Base-by-base conservation (phyloP, 176 grass and related monocot genomes). In the Oryza rufipogon region DNA sequence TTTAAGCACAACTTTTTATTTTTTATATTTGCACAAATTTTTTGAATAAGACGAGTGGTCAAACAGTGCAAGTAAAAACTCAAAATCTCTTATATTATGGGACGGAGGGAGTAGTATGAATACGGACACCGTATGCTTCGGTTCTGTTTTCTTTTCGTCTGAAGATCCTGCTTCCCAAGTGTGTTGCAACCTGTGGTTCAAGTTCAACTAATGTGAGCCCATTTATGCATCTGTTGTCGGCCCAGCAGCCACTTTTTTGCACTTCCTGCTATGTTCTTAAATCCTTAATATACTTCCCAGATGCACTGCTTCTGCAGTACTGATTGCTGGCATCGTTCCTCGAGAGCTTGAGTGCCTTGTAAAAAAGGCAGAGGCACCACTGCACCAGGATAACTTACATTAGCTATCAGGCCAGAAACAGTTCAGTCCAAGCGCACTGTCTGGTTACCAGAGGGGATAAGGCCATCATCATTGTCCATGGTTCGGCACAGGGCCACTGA, bases 401-500 rank as follows among this genome's bases (percentile, higher is more conserved):
- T 76, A 68, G 71, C 70, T 58, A 4, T 46, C 12, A 15, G 71
- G 36, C 16, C 42, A 25, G 64, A 38, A 81, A 86, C 56, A 80
- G 54, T 82, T 34, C 17, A 36, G 60, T 6, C 25, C 54, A 73
- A 45, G 12, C 34, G 74, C 80, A 68, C 61, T 69, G 87, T 11
- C 22, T 63, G 54, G 5, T 17, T 58, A 36, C 56, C 19, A 14
- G 17, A 34, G 7, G 20, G 77, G 84, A 86, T 73, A 83, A 73
- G 11, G 6, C 25, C 51, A 70, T 82, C 51, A 64, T 82, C 30
- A 51, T 77, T 51, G 16, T 54, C 17, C 46, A 38, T 76, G 70
- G 39, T 85, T 81, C 22, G 51, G 70, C 41, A 71, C 66, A 56
- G 65, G 33, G 12, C 9, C 72, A 81, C 71, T 70, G 76, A 49